Evolutionary conservation across 176 grass and related monocot species (phyloP), one percentile per base, ranked within the genome.

Genomic region (Carex myosuroides): DNA sequence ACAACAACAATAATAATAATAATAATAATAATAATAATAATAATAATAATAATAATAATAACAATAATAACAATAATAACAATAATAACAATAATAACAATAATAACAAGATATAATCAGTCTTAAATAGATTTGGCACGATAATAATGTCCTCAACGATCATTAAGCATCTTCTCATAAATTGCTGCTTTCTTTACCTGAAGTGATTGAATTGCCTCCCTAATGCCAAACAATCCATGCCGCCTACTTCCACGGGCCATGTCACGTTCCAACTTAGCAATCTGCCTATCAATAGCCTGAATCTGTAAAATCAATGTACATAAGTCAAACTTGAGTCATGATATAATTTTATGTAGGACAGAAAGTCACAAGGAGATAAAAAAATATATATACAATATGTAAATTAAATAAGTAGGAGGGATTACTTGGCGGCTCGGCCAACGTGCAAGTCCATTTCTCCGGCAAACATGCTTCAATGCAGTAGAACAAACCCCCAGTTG

Each of bases 401-500:
- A 21, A 76, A 48, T 33, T 13, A 62, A 61, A 64, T 61, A 69
- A 42, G 8, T 48, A 14, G 16, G 70, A 60, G 70, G 37, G 11
- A 79, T 54, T 56, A 89, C 84, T 67, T 89, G 61, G 22, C 88
- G 70, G 24, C 84, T 86, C 1, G 88, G 88, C 88, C 88, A 89
- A 8, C 79, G 84, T 22, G 59, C 17, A 46, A 89, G 17, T 20
- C 88, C 88, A 26, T 69, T 58, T 35, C 79, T 64, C 1, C 88
- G 58, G 33, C 84, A 86, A 13, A 85, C 54, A 13, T 71, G 68
- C 70, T 86, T 89, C 30, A 86, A 58, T 5, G 84, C 79, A 8
- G 88, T 86, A 8, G 79, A 77, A 55, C 79, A 89, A 29, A 89
- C 22, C 13, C 17, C 22, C 39, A 89, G 79, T 13, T 32, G 29